Conservation (phyloP, 441 rosid species). For the Breynia disticha region DNA sequence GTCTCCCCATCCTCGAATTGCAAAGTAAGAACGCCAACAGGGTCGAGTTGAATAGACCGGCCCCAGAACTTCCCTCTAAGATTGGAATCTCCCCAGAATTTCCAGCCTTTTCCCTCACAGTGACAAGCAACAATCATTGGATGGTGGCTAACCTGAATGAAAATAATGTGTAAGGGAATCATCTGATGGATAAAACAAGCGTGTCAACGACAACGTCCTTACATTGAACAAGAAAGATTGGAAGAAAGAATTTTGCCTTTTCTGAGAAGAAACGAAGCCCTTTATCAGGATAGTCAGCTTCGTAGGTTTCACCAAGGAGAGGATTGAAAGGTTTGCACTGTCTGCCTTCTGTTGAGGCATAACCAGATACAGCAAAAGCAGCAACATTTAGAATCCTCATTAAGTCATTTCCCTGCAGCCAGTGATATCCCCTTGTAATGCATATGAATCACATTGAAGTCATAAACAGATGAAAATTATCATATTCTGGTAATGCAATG, state of each 20-base stretch:
- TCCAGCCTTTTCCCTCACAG: slow-evolving; percentile 97
- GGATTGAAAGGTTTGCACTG: slow-evolving; percentile 98
- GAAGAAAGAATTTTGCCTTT: slow-evolving; percentile 36
- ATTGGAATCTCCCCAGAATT: slow-evolving; percentile 94
- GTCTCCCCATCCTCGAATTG: slow-evolving; percentile 82
- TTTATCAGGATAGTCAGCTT: slow-evolving; percentile 95
- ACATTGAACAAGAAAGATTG: neutral
- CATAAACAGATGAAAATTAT: neutral
- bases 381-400: slow-evolving; percentile 89
- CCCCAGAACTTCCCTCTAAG: slow-evolving; percentile 98
- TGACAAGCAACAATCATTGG: slow-evolving; percentile 96
- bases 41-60: slow-evolving; percentile 96
- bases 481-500: slow-evolving; percentile 4
- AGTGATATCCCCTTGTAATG: slow-evolving; percentile 13
- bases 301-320: slow-evolving; percentile 91
- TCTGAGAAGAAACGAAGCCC: slow-evolving; percentile 91
- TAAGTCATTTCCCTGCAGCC: slow-evolving; percentile 76
- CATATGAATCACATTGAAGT: neutral
- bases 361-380: slow-evolving; percentile 96
- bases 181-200: slow-evolving; percentile 2
- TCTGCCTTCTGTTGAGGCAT: slow-evolving; percentile 96
- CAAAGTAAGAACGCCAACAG: slow-evolving; percentile 72
- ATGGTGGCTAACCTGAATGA: slow-evolving; percentile 85
- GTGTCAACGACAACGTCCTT: neutral
- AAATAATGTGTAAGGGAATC: slow-evolving; percentile 19